A percentile compares a stretch with the other conserved stretches of the same genome.
Evolutionary conservation across 169 alveolate genomes (phyloP).

Genomic region (Cryptosporidium viatorum): DNA sequence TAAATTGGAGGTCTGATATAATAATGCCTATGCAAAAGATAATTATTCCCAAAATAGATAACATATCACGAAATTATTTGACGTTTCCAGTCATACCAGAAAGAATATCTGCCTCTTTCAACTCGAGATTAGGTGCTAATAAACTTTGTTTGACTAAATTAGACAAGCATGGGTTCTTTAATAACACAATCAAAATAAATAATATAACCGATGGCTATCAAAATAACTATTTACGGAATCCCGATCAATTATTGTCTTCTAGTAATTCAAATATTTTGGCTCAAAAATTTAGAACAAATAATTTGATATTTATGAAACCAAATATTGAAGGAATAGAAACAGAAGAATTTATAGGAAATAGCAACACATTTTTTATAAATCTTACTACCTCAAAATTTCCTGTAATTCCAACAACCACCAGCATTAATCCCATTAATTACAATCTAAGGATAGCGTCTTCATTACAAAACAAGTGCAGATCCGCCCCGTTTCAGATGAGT

Average conservation of each 20-base stretch:
- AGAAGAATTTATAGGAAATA: too few species aligned
- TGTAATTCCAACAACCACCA: not conserved
- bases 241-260: not conserved
- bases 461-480: not conserved
- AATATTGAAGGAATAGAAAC: not conserved
- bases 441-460: not conserved
- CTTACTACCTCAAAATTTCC: not conserved
- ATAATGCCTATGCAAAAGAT: not conserved
- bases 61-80: not conserved
- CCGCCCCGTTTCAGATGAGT: not conserved
- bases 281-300: not conserved
- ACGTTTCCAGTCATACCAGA: not conserved
- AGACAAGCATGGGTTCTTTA: too few species aligned
- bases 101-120: not conserved
- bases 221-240: not conserved
- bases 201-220: not conserved
- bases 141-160: too few species aligned
- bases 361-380: too few species aligned
- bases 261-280: not conserved
- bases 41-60: not conserved
- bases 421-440: not conserved
- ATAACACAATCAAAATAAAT: too few species aligned
- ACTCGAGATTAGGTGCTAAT: not conserved
- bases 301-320: not conserved
- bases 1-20: not conserved